Conservation (phyloP, 345 rosid genomes). For the Barbarea vulgaris region DNA sequence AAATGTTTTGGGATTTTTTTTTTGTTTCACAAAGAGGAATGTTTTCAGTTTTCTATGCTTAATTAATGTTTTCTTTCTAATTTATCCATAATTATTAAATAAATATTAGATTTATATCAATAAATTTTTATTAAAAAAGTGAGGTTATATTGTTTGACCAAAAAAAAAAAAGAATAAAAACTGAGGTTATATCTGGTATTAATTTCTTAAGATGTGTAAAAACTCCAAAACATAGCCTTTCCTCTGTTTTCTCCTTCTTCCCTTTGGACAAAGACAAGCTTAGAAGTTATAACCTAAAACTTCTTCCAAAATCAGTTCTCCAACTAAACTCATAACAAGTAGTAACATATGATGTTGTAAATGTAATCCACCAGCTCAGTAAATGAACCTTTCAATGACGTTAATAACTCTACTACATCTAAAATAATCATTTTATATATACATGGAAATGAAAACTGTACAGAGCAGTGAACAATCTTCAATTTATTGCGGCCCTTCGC, state of each 20-base stretch:
- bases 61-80: background rate
- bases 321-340: constrained; percentile 11
- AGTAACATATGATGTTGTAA: constrained; percentile 10
- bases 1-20: too few species aligned
- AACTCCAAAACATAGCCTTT: background rate
- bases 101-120: too few species aligned
- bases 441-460: constrained; percentile 46
- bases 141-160: too few species aligned
- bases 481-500: constrained; percentile 28
- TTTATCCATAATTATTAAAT: too few species aligned
- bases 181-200: too few species aligned
- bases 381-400: constrained; percentile 10
- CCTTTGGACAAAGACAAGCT: constrained; percentile 1
- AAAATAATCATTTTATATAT: constrained; percentile 36
- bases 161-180: too few species aligned
- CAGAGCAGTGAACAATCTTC: constrained; percentile 40
- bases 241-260: background rate
- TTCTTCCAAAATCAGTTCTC: constrained; percentile 3
- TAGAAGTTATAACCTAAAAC: background rate
- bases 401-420: constrained; percentile 13
- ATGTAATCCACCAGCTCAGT: background rate
- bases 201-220: too few species aligned
- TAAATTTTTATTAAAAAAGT: too few species aligned
- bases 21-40: background rate
- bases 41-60: background rate